phyloP scores from a whole-genome alignment of 306 rosid species.

The Vigna unguiculata region DNA sequence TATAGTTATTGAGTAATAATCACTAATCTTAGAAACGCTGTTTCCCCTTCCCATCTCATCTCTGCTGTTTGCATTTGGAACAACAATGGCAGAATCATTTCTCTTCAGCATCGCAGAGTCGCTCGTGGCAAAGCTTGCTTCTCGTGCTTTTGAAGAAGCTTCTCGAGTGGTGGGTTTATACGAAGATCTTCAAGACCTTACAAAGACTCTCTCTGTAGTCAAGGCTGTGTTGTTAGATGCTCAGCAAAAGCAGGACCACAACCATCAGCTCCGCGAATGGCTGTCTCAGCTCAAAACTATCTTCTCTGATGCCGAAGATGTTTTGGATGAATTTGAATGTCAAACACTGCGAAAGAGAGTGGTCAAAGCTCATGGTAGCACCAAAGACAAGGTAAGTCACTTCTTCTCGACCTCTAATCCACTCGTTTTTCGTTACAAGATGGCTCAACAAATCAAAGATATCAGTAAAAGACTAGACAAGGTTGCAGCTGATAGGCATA shows the following conservation, averaged over 20 bases:
- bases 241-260: background rate
- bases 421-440: background rate
- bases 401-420: background rate
- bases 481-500: background rate
- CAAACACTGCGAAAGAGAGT: background rate
- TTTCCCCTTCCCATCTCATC: too few species aligned
- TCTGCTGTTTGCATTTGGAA: too few species aligned
- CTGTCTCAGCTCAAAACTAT: background rate
- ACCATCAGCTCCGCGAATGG: background rate
- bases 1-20: too few species aligned
- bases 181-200: too few species aligned
- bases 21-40: too few species aligned
- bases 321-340: background rate
- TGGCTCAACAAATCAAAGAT: background rate
- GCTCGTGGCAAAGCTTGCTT: constrained; percentile 1
- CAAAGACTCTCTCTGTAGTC: background rate
- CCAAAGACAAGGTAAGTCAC: background rate
- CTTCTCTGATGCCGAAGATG: background rate
- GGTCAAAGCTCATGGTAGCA: background rate
- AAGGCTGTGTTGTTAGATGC: background rate
- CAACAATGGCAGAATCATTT: background rate
- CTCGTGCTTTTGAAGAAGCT: constrained; percentile 1
- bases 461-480: background rate
- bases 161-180: constrained; percentile 12
- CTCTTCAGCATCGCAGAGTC: background rate